Evolutionary conservation across 2,329 filamentous ascomycete genomes (phyloP), one percentile per base, ranked within the genome.

Genomic region (Bertia moriformis): DNA sequence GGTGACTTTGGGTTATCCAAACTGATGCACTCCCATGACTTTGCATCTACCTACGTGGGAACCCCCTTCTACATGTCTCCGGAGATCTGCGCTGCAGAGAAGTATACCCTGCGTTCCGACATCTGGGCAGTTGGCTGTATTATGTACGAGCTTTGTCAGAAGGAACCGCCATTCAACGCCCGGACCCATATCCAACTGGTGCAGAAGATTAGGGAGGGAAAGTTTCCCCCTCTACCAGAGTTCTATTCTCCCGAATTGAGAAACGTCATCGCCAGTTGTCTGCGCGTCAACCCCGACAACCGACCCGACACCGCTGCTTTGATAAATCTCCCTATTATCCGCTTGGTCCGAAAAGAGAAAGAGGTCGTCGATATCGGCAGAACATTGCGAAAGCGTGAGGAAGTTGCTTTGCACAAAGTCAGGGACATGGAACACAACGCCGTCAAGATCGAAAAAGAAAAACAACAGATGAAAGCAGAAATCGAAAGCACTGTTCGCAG

Each of bases 51-150:
- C 14, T 98, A 98, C 51, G 91, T 98, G 45, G 91, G 91, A 39
- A 98, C 91, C 0, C 91, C 91, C 0, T 98, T 95, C 59, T 98
- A 98, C 65, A 98, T 98, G 91, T 96, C 89, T 1, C 91, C 91
- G 1, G 91, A 98, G 58, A 95, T 98, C 45, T 95, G 86, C 61
- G 87, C 83, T 3, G 86, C 85, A 14, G 89, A 96, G 57, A 79
- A 86, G 53, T 98, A 98, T 60, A 95, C 87, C 0, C 74, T 93
- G 42, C 88, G 93, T 58, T 96, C 89, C 1, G 91, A 98, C 54
- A 94, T 98, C 46, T 98, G 91, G 91, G 89, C 89, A 4, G 63
- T 98, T 36, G 91, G 91, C 3, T 98, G 91, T 60, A 94, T 98
- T 56, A 93, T 98, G 56, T 98, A 96, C 63, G 91, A 98, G 58